Evolutionary conservation across 2,329 filamentous ascomycete genomes (phyloP).

Genomic region (Penicillium sclerotigenum): DNA sequence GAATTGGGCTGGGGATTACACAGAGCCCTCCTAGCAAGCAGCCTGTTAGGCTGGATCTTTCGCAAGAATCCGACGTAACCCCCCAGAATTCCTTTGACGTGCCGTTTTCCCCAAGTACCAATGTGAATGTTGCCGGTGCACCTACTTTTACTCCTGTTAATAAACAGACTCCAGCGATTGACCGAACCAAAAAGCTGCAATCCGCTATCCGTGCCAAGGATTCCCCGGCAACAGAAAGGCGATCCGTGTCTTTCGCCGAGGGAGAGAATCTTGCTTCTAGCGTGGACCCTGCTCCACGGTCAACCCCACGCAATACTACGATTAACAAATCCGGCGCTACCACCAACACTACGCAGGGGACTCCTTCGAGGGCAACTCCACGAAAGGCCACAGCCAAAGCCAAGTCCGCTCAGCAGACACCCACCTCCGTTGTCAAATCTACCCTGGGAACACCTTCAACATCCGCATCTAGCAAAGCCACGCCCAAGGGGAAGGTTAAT

Average conservation of each 20-base stretch:
- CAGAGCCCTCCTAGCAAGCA: constrained; percentile 25
- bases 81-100: background rate
- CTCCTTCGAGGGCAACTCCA: background rate
- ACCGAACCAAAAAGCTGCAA: constrained; percentile 16
- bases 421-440: background rate
- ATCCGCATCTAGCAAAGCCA: background rate
- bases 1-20: constrained; percentile 31
- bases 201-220: constrained; percentile 28
- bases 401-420: background rate
- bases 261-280: constrained; percentile 13
- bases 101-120: background rate
- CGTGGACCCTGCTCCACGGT: background rate
- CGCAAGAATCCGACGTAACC: background rate
- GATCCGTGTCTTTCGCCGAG: constrained; percentile 30
- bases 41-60: background rate
- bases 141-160: background rate
- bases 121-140: background rate
- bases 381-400: background rate
- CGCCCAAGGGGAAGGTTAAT: background rate
- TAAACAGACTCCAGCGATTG: constrained; percentile 11
- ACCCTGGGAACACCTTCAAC: background rate
- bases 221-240: constrained; percentile 17
- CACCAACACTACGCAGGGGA: background rate
- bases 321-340: background rate
- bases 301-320: background rate